Evolutionary conservation across 352 stramenopile genomes (phyloP), one percentile per base, ranked within the genome.

Genomic region (Halophytophthora batemanensis): DNA sequence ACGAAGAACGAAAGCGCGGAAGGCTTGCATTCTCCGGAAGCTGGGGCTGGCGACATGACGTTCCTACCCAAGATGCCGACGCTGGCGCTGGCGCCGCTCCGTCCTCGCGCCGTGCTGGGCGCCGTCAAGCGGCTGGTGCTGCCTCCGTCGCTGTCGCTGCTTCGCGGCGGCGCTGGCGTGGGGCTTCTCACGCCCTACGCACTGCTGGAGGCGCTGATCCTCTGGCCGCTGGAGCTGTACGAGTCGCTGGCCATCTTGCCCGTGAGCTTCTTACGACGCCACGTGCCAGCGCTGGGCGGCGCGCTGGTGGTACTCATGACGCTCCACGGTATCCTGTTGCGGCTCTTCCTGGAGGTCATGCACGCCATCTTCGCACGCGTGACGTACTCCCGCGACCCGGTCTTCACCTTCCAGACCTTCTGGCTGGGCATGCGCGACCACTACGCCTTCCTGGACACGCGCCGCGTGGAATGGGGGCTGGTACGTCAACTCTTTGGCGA

Each of bases 271-370:
- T 35, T 93, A 34, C 76, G 82, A 1, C 80, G 80, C 42, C 80
- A 91, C 61, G 74, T 89, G 63, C 82, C 82, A 12, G 65, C 80
- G 18, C 49, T 91, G 17, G 82, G 82, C 46, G 82, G 82, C 36
- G 74, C 82, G 49, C 70, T 89, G 43, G 82, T 93, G 33, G 68
- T 93, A 45, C 64, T 87, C 33, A 81, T 93, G 73, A 84, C 78
- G 29, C 68, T 91, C 37, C 67, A 90, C 52, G 77, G 78, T 17
- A 81, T 91, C 49, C 53, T 90, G 28, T 43, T 93, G 19, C 77
- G 82, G 0, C 66, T 87, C 8, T 75, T 82, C 29, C 66, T 89
- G 34, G 79, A 90, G 31, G 52, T 77, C 17, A 33, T 90, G 29
- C 80, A 82, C 52, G 56, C 72, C 25, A 71, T 90, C 35, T 82